Conservation (phyloP, 1,284 basidiomycete species). For the Rhizoctonia solani region DNA sequence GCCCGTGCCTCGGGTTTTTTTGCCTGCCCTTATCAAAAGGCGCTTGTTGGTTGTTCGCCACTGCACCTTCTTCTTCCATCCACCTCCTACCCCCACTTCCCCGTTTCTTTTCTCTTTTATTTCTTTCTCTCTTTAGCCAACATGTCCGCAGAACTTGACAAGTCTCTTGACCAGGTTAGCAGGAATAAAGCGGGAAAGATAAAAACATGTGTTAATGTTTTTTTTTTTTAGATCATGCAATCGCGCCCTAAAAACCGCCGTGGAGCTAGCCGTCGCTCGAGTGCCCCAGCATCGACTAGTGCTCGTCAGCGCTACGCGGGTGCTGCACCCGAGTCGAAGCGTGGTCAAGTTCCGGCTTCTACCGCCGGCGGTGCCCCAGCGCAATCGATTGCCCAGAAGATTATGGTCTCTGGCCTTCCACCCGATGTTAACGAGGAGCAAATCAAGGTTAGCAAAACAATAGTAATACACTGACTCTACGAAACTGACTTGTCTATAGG, state of each 20-base stretch:
- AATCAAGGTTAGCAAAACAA: slow-evolving; percentile 70
- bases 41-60: slow-evolving; percentile 1
- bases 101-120: background rate
- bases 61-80: slow-evolving; percentile 18
- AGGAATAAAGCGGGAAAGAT: background rate
- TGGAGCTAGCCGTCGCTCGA: slow-evolving; percentile 45
- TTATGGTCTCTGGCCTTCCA: slow-evolving; percentile 95
- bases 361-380: slow-evolving; percentile 39
- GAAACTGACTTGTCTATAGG: slow-evolving; percentile 55
- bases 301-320: slow-evolving; percentile 41
- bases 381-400: slow-evolving; percentile 71
- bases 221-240: slow-evolving; percentile 65
- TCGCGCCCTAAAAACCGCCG: slow-evolving; percentile 48
- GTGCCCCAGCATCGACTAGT: slow-evolving; percentile 33
- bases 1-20: slow-evolving; percentile 19
- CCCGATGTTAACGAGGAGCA: slow-evolving; percentile 93
- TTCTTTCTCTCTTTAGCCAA: slow-evolving; percentile 31
- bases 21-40: slow-evolving; percentile 31
- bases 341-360: slow-evolving; percentile 1
- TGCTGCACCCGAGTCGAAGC: slow-evolving; percentile 34
- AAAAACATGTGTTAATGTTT: slow-evolving; percentile 19
- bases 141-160: slow-evolving; percentile 62
- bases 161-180: slow-evolving; percentile 86
- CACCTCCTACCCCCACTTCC: background rate
- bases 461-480: background rate